Base-by-base conservation (phyloP, 768 basidiomycete genomes). In the Lactifluus volemus region DNA sequence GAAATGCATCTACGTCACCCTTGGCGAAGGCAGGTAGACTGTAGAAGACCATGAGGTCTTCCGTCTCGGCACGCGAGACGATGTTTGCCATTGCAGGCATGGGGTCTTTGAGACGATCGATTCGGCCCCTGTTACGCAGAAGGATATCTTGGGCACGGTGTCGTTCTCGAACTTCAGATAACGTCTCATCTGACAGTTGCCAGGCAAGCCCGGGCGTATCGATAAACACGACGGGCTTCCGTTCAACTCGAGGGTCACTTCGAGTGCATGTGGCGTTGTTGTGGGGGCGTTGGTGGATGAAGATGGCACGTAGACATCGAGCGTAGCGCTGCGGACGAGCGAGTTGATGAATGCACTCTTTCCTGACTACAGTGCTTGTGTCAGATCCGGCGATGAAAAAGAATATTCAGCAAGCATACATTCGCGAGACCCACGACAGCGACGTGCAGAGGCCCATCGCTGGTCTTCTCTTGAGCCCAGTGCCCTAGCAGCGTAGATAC, bases 11-110 rank as follows among this genome's bases (percentile, higher is more conserved):
- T 5, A 79, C 70, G 67, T 94, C 84, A 2, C 86, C 85, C 49
- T 77, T 76, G 9, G 80, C 65, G 71, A 95, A 94, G 8, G 86
- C 89, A 3, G 94, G 89, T 14, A 93, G 76, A 65, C 80, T 84
- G 75, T 95, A 96, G 52, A 85, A 75, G n/a, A 96, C 73, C 89
- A 95, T 94, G 45, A 97, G 77, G 71, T 96, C 94, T 69, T 94
- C 86, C 36, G 80, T 73, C 66, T 81, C 82, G 2, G 88, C 83
- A 30, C 83, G 81, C 41, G 80, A 71, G 25, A 94, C 78, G 61
- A 97, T 81, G 64, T 87, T 79, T 17, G 79, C 72, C 58, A 89
- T 91, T 89, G 63, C 21, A 47, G 55, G 38, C 34, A 58, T 52
- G 7, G 90, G 85, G 68, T 94, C 90, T 71, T 93, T 94, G 59